phyloP scores from a whole-genome alignment of 1,284 basidiomycete genomes.

The Cutaneotrichosporon cyanovorans region DNA sequence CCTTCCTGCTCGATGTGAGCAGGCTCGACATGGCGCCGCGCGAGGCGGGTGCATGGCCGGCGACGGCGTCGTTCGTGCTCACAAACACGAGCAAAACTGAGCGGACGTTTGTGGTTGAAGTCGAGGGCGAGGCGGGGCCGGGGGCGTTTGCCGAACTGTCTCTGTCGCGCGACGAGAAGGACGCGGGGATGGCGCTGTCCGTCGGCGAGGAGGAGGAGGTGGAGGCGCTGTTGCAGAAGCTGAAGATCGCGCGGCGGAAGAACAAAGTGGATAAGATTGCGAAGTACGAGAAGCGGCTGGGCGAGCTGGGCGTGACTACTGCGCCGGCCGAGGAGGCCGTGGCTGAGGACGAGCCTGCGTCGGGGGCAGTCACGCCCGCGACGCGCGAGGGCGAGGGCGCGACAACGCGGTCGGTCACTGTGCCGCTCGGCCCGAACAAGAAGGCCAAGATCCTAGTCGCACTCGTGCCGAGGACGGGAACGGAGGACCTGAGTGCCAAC shows the following conservation, averaged over 20 bases:
- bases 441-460: slow-evolving; percentile 37
- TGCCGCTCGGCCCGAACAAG: slow-evolving; percentile 37
- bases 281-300: slow-evolving; percentile 48
- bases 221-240: slow-evolving; percentile 49
- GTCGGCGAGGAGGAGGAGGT: slow-evolving; percentile 51
- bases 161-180: slow-evolving; percentile 36
- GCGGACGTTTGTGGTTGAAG: slow-evolving; percentile 46
- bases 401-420: slow-evolving; percentile 4
- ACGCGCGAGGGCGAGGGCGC: slow-evolving; percentile 2
- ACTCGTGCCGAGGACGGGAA: slow-evolving; percentile 17
- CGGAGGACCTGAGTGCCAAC: slow-evolving; percentile 9
- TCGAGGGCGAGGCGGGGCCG: slow-evolving; percentile 9
- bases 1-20: slow-evolving; percentile 46
- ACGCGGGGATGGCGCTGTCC: slow-evolving; percentile 41
- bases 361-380: slow-evolving; percentile 6
- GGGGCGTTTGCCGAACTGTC: slow-evolving; percentile 17
- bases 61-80: slow-evolving; percentile 38
- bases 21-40: slow-evolving; percentile 15
- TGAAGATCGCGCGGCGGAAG: slow-evolving; percentile 50
- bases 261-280: slow-evolving; percentile 49
- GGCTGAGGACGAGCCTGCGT: not conserved
- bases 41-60: slow-evolving; percentile 23
- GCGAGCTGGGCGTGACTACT: slow-evolving; percentile 44
- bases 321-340: slow-evolving; percentile 10
- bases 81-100: slow-evolving; percentile 48